These are phyloP conservation scores for Collybiopsis luxurians DNA, from an alignment of 768 basidiomycete genomes.

Conservation along the genomic window DNA sequence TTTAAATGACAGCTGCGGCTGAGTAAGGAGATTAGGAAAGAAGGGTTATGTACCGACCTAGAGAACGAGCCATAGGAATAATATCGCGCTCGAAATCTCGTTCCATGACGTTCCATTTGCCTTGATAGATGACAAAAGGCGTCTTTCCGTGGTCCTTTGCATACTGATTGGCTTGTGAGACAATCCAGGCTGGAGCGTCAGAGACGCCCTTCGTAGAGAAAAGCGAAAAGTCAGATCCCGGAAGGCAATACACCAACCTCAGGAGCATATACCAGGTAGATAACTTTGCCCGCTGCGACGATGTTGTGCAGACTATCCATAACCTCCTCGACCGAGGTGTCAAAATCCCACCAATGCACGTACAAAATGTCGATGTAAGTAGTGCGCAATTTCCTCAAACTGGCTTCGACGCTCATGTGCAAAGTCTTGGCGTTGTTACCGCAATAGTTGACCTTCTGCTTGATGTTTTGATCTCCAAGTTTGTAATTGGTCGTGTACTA, in stretches of 20 bases:
- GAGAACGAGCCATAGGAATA: conserved; percentile 27
- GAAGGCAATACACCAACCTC: too few relatives aligned
- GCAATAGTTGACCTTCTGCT: conserved; percentile 35
- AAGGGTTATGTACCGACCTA: neutral
- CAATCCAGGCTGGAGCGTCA: conserved; percentile 13
- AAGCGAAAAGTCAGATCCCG: too few relatives aligned
- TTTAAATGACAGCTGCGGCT: too few relatives aligned
- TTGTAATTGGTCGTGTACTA: conserved; percentile 33
- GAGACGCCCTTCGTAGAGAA: conserved; percentile 23
- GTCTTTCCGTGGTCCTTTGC: conserved; percentile 30
- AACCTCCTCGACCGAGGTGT: conserved; percentile 8
- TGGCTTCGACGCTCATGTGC: conserved; percentile 6
- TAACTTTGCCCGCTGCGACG: conserved; percentile 39
- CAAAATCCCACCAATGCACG: conserved; percentile 7
- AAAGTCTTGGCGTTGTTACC: conserved; percentile 45
- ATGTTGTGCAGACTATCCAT: conserved; percentile 33
- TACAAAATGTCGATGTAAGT: conserved; percentile 8
- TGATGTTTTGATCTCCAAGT: conserved; percentile 18
- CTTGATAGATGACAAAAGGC: conserved; percentile 21
- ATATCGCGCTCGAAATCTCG: conserved; percentile 44
- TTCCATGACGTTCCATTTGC: conserved; percentile 26
- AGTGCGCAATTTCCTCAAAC: conserved; percentile 6
- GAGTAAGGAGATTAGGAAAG: too few relatives aligned
- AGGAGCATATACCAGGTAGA: conserved; percentile 27
- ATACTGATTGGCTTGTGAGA: conserved; percentile 7